Percentiles rank a stretch among this genome's conserved stretches.
phyloP scores from a whole-genome alignment of 768 basidiomycete genomes.

The Boletus bicolor region DNA sequence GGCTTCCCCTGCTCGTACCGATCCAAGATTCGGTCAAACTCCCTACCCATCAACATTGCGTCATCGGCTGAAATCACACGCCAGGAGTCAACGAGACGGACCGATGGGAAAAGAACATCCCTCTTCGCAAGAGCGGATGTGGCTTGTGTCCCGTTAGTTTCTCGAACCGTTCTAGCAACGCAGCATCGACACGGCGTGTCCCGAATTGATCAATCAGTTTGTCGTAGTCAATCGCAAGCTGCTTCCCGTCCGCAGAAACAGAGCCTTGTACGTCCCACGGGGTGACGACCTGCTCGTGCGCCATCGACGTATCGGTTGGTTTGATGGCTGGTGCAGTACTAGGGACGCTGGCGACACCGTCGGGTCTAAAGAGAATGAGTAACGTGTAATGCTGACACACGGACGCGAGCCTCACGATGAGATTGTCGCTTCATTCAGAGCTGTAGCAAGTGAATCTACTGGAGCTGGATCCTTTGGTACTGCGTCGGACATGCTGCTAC shows the following conservation, averaged over 20 bases:
- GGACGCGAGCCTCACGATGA: conserved; percentile 28
- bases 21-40: conserved; percentile 90
- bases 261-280: conserved; percentile 98
- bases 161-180: conserved; percentile 85
- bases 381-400: background rate
- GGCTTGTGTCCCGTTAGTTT: conserved; percentile 83
- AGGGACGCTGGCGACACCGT: conserved; percentile 1
- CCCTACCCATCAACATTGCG: conserved; percentile 47
- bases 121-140: conserved; percentile 83
- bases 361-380: conserved; percentile 8
- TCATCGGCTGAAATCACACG: background rate
- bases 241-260: conserved; percentile 82
- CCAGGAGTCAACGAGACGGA: conserved; percentile 33
- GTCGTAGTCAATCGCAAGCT: conserved; percentile 94
- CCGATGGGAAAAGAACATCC: conserved; percentile 99
- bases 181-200: conserved; percentile 73
- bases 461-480: conserved; percentile 23
- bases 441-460: conserved; percentile 28
- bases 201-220: conserved; percentile 94
- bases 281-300: conserved; percentile 78
- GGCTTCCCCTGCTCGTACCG: conserved; percentile 96
- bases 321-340: conserved; percentile 30
- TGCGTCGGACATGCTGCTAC: conserved; percentile 20
- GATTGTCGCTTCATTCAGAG: conserved; percentile 27
- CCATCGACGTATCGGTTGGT: conserved; percentile 27